Evolutionary conservation across 192 early-diverging fungal species (phyloP).

Genomic region (Piromyces sp.): DNA sequence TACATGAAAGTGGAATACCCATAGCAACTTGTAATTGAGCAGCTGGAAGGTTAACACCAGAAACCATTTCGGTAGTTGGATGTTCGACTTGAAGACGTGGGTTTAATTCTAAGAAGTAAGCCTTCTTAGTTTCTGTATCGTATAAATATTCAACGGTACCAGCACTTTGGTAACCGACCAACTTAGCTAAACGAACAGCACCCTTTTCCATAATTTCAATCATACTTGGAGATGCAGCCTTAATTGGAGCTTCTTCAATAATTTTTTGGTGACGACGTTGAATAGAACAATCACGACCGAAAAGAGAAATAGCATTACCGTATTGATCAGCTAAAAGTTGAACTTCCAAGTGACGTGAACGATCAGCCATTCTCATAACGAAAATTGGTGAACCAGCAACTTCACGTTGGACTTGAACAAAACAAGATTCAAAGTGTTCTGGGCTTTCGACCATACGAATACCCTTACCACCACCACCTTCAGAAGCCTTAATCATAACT

Average conservation of each 20-base stretch:
- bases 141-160: slow-evolving; percentile 97
- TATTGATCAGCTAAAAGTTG: slow-evolving; percentile 91
- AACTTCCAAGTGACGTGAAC: slow-evolving; percentile 90
- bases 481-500: slow-evolving; percentile 97
- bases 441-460: slow-evolving; percentile 80
- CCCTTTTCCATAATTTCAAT: slow-evolving; percentile 87
- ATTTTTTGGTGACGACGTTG: slow-evolving; percentile 99
- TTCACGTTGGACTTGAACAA: slow-evolving; percentile 79
- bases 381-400: slow-evolving; percentile 95
- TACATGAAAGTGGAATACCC: slow-evolving; percentile 90
- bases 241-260: slow-evolving; percentile 93
- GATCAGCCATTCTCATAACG: slow-evolving; percentile 75
- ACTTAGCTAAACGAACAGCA: slow-evolving; percentile 81
- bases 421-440: slow-evolving; percentile 52
- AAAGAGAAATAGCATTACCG: slow-evolving; percentile 94
- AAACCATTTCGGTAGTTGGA: slow-evolving; percentile 97
- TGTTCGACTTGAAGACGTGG: slow-evolving; percentile 97
- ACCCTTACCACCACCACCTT: slow-evolving; percentile 97
- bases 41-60: slow-evolving; percentile 92
- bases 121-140: slow-evolving; percentile 64
- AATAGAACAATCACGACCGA: slow-evolving; percentile 95
- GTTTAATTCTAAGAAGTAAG: slow-evolving; percentile 93
- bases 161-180: slow-evolving; percentile 87
- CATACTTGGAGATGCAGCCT: slow-evolving; percentile 55
- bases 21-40: slow-evolving; percentile 97